Base-by-base conservation (phyloP, 371 early-diverging fungal species). In the Mucor velutinosus region DNA sequence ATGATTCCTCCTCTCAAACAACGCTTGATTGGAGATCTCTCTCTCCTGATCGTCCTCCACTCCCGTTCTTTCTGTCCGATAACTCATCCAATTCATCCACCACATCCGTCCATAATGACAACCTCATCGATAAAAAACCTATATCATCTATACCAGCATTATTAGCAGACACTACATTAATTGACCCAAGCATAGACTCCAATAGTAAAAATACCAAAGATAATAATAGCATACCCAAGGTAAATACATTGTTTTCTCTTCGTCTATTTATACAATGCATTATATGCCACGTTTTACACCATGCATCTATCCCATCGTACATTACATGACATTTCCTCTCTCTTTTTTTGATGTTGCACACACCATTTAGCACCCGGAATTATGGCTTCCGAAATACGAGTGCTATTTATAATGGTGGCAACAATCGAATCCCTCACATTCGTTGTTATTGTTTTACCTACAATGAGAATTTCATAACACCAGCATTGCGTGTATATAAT, bases 11-110 rank as follows among this genome's bases (percentile, higher is more conserved):
- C 4, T 61, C 49, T 21, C 37, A 62, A n/a, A 62, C 68, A 45
- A 65, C 69, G 29, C 58, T 65, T 33, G 69, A 73, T 57, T 73
- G 73, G 73, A 73, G 69, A 69, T 69, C 69, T 10, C 56, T 73
- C 15, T 73, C 73, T 62, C 73, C 73, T 62, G 58, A 73, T 55
- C 65, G 59, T 43, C 73, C 73, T 1, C 73, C 73, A 45, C 56
- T 73, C 12, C 73, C 73, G 39, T 64, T 67, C 43, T 58, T 73
- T 23, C 21, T 62, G 56, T 37, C 63, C 11, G 66, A 73, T 8
- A 64, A 49, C 19, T 66, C 53, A 39, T 39, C 51, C 15, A 60
- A 51, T 21, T 60, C 35, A 35, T 60, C 66, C 15, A 49, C 43
- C 7, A 2, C 66, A 32, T 66, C 66, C 7, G 19, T 66, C 55